Evolutionary conservation across 345 rosid genomes (phyloP).

Genomic region (Arabis alpina): DNA sequence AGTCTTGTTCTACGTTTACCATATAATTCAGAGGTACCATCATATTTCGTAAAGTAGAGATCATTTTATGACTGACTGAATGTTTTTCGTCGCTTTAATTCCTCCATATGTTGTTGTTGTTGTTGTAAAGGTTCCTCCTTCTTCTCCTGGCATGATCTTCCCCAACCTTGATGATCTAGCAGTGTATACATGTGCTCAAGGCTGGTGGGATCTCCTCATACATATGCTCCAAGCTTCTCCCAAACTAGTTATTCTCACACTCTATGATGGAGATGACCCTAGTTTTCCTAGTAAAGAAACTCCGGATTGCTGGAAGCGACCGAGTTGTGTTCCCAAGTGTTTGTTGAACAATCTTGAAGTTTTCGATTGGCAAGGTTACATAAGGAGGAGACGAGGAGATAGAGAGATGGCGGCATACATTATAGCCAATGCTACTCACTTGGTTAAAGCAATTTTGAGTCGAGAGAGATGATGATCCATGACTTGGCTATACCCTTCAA

Average conservation of each 20-base stretch:
- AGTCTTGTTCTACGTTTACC: neutral
- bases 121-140: neutral
- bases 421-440: neutral
- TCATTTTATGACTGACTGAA: neutral
- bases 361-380: constrained; percentile 12
- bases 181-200: constrained; percentile 6
- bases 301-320: constrained; percentile 3
- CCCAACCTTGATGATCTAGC: neutral
- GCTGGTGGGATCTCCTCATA: constrained; percentile 27
- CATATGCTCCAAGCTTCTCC: constrained; percentile 27
- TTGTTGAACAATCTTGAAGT: neutral
- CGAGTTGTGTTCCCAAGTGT: constrained; percentile 1
- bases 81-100: neutral
- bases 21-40: neutral
- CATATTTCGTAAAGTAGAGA: no score
- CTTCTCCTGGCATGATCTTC: neutral
- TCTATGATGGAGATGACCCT: neutral
- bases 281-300: neutral
- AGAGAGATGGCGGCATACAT: constrained; percentile 1
- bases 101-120: neutral
- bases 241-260: constrained; percentile 1
- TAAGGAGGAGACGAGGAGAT: neutral
- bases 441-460: neutral
- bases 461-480: neutral
- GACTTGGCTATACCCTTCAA: no score